Base-by-base conservation (phyloP, 371 early-diverging fungal species). In the Gilbertella persicaria region DNA sequence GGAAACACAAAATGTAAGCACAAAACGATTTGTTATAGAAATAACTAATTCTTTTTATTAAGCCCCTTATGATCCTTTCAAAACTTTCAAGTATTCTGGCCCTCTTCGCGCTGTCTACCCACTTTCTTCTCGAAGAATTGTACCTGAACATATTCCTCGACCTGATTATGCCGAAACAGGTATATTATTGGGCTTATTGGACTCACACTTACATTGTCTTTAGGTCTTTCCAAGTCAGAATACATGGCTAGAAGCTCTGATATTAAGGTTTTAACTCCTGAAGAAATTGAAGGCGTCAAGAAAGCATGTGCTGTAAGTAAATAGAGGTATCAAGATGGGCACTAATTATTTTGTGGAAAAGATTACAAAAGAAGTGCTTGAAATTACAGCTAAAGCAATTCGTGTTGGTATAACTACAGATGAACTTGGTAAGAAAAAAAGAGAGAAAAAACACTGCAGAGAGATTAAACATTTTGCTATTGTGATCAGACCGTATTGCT, bases 341-440 rank as follows among this genome's bases (percentile, higher is more conserved):
- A 17, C 12, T 26, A 36, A 47, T 28, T 29, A 28, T 39, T 17
- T 9, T 13, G 9, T 8, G 16, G 13, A 26, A 13, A 64, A 80
- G 90, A 71, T 98, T 12, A 88, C 91, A 0, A 82, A 95, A 28
- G 94, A 95, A 66, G 91, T 94, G 0, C 80, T 97, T 23, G 88
- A 92, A 37, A 86, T 84, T 44, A 95, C 89, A 45, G 84, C 84
- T 6, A 80, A 82, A 26, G 87, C 93, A 45, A 75, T 92, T 54
- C 83, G 82, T 51, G 81, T 86, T 19, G 98, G 98, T 3, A 84
- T 89, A 5, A 97, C 96, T 0, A 96, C 97, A 0, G 94, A 91
- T 56, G 93, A 92, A 62, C 90, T 98, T 57, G 81, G 74, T 73
- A 66, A 47, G 21, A 14, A 17, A 6, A 16, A 12, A 42, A 40